Base-by-base conservation (phyloP, 2,329 filamentous ascomycete genomes). In the Monosporascus sp. region DNA sequence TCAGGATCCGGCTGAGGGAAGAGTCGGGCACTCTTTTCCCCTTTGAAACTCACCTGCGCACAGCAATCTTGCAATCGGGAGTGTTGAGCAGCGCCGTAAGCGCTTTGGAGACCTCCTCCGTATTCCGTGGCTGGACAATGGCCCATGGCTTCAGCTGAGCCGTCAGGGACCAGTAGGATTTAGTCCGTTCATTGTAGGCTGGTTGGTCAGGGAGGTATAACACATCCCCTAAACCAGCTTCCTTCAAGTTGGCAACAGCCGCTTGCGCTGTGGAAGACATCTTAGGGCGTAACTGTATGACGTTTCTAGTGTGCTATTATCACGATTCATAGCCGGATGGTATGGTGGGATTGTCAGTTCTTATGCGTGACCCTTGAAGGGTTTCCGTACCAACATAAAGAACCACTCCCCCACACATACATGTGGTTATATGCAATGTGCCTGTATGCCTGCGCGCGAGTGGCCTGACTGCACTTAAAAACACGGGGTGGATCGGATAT, bases 101-200 rank as follows among this genome's bases (percentile, higher is more conserved):
- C 7, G 51, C 51, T 39, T 52, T 57, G 15, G 60, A 58, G 3
- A 62, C 58, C 47, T 62, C 60, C 18, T 55, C 49, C 1, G 58
- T 57, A 43, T 39, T 54, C 15, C 56, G 57, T 7, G 60, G 60
- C 36, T 60, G 60, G 7, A 62, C 50, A 35, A 61, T 61, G 44
- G 51, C 53, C 56, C 54, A 59, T 17, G 60, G 60, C 20, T 22
- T 24, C 6, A 54, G 35, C 17, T 53, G 54, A 7, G 57, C 48
- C 3, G 56, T 56, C n/a, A 57, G 20, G 15, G 54, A 58, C 58
- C 58, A 60, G 48, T 58, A 60, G 17, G 58, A 57, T 2, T 20
- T 49, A 9, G 51, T 48, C 15, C 54, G 58, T 20, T 53, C 53
- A 8, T 52, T 44, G 15, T 60, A 58, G 25, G 36, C 8, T 22